Conservation (phyloP, 2,329 filamentous ascomycete species). For the Talaromyces sp. region DNA sequence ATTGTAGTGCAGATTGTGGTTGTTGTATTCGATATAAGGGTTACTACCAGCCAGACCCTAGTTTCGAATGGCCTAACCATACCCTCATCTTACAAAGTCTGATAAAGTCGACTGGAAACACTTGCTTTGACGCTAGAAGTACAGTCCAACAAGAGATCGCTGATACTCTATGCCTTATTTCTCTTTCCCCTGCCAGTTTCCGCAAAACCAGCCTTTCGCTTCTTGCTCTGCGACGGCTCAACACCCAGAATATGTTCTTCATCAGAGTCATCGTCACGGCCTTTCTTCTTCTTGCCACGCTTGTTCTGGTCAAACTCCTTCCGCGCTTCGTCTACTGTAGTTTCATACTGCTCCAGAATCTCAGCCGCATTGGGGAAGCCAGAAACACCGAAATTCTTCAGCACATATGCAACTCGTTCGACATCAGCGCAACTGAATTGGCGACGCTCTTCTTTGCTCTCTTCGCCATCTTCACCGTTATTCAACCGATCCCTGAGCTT, state of each 20-base stretch:
- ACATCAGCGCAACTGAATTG: constrained; percentile 31
- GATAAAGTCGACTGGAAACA: neutral
- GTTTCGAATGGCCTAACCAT: neutral
- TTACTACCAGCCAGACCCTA: neutral
- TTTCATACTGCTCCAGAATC: constrained; percentile 10
- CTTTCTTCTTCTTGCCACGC: constrained; percentile 13
- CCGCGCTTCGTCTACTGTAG: neutral
- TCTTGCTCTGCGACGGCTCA: constrained; percentile 11
- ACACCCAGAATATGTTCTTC: constrained; percentile 15
- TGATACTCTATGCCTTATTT: constrained; percentile 3
- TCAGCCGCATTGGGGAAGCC: constrained; percentile 20
- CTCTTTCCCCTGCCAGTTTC: constrained; percentile 15
- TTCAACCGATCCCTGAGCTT: constrained; percentile 27
- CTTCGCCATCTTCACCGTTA: constrained; percentile 2
- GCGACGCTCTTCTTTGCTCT: constrained; percentile 2
- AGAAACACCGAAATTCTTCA: constrained; percentile 33
- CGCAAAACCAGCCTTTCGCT: constrained; percentile 10
- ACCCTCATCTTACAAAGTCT: neutral
- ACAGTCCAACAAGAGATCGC: neutral
- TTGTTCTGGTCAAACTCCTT: constrained; percentile 12
- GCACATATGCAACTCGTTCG: constrained; percentile 38
- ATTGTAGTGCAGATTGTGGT: neutral
- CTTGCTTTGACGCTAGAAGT: neutral
- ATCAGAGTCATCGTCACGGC: neutral
- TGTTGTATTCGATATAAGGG: neutral